Base-by-base conservation (phyloP, 208 protist species). In the Trypanosoma boissoni region DNA sequence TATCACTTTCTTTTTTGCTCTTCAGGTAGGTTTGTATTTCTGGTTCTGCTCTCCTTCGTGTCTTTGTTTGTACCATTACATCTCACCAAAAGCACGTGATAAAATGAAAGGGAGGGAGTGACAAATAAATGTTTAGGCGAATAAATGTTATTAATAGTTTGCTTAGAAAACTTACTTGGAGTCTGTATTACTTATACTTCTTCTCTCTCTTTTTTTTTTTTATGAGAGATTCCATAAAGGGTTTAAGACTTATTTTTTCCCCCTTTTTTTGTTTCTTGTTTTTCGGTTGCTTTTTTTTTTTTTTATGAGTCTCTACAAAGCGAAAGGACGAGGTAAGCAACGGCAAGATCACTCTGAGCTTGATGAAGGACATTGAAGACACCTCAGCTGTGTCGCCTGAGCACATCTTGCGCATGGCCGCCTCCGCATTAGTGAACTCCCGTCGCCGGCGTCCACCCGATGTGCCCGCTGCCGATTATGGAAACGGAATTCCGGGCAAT, bases 401-500 rank as follows among this genome's bases (percentile, higher is more conserved):
- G 44, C 9, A 14, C 9, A 6, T 50, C 14, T 6, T 39, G 8
- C 34, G 34, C 12, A 39, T 39, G 34, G 34, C 23, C 51, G 27
- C 28, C 21, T 20, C 31, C 6, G 34, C 14, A 1, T 42, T 63
- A 23, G 52, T 73, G 5, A 73, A 55, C 34, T 26, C 49, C 24
- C 67, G 58, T 4, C 59, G 60, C 8, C 58, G 60, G 9, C 55
- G 51, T 4, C 21, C 14, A 2, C 58, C 53, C 14, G 50, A 21
- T 10, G 32, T 12, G 8, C 6, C 24, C 44, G 44, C 21, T n/a
- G 44, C 68, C 2, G 49, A 68, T 27, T 68, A 70, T 42, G 74
- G 74, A 5, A 21, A 58, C 3, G 50, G 59, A 20, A 74, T 80
- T 28, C 74, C 74, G 5, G 70, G 70, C 18, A 66, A 70, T 29